Base-by-base conservation (phyloP, 202 grass and related monocot species). In the Zizania palustris region DNA sequence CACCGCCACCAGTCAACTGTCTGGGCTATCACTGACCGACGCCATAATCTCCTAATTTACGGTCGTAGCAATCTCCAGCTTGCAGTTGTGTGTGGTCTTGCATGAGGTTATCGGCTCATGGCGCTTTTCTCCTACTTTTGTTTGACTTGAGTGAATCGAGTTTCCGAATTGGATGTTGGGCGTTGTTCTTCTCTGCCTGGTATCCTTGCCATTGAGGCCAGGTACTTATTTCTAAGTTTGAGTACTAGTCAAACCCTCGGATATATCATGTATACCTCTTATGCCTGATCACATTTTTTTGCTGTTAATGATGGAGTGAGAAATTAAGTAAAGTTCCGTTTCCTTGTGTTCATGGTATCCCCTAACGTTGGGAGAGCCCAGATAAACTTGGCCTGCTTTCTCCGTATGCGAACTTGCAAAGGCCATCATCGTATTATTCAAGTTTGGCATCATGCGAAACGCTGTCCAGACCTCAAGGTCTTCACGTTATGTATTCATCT, bases 1-100 rank as follows among this genome's bases (percentile, higher is more conserved):
- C 54, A 70, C 76, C 60, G 86, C 92, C 42, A 84, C 77, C 34
- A 77, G 77, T 79, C 89, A 96, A 45, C 83, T 92, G 57, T 80
- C 85, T 22, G 86, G 60, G 19, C 84, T 96, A 60, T 83, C 92
- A 18, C 55, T 96, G 58, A 46, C 62, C 8, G 89, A 92, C n/a
- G 75, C 70, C 46, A 71, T 89, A 43, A 89, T 83, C 65, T 80
- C 89, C 53, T 92, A 77, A 74, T 50, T 73, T 45, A 42, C 66
- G 39, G 56, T 75, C 11, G 41, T 56, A n/a, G 42, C 60, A 16
- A 28, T 65, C 21, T 66, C 40, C n/a, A 54, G 42, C 73, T 73
- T 67, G 53, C 72, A 74, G 55, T 72, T 54, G 44, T 14, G 36
- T 68, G 43, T 68, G 69, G 63, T 85, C 50, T 85, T 60, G 56